Evolutionary conservation across 1,284 basidiomycete genomes (phyloP), one percentile per base, ranked within the genome.

Genomic region (Meripilus lineatus): DNA sequence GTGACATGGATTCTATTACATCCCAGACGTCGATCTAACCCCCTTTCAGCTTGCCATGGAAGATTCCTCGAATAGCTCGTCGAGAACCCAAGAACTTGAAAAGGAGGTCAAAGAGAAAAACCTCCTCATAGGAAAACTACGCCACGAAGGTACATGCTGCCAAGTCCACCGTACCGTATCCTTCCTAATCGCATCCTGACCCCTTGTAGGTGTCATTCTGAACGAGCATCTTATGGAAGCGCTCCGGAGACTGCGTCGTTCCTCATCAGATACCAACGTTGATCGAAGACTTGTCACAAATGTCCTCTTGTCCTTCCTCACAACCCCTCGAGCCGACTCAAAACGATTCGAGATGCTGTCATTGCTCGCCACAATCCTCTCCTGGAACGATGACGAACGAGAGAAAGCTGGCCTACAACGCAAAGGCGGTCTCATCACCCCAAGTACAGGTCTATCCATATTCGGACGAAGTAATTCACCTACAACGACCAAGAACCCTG

Each of bases 221-320:
- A 98, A 99, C 58, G 95, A 99, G 60, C 95, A 99, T 58, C 75
- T 99, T 6, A 97, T 93, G 54, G 94, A 98, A 64, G 94, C 96
- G 0, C 77, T 99, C n/a, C 85, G 94, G 13, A 81, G 95, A 18
- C 71, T 99, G 36, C 81, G 93, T 28, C 86, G 84, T 52, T 89
- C 85, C 49, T 85, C 89, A 2, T 81, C 88, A 1, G 90, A 92
- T 48, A 86, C 80, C 41, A 95, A 90, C 50, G 95, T 99, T 15
- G 95, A 99, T 61, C 74, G 90, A 46, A 83, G 93, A 11, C 79
- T 99, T 2, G 92, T 99, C 24, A 96, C 90, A 20, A 99, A 99
- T 58, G 82, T 99, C 35, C 69, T 99, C 8, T 73, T 99, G n/a
- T 83, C 84, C 1, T 99, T 98, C 70, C 73, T 99, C 40, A 80